Evolutionary conservation across 805 yeast species (phyloP).

Genomic region (Zygotorulaspora florentina): DNA sequence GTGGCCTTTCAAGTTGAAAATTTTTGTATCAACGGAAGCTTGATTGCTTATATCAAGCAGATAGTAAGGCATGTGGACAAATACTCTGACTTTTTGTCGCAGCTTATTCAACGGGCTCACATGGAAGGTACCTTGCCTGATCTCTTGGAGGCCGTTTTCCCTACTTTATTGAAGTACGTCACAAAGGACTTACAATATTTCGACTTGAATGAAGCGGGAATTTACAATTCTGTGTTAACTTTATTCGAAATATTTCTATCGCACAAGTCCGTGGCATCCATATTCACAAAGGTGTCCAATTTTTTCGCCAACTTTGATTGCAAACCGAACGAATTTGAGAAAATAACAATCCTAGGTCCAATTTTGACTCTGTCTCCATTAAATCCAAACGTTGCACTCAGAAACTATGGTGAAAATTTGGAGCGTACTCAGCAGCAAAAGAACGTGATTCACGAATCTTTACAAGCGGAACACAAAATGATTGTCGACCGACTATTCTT

Average conservation of each 20-base stretch:
- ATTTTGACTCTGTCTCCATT: slow-evolving; percentile 73
- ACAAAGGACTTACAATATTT: slow-evolving; percentile 22
- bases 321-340: slow-evolving; percentile 53
- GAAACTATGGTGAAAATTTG: slow-evolving; percentile 40
- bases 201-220: slow-evolving; percentile 45
- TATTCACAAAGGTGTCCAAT: slow-evolving; percentile 52
- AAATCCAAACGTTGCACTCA: slow-evolving; percentile 45
- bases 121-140: slow-evolving; percentile 66
- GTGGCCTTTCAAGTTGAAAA: slow-evolving; percentile 69
- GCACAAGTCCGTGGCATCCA: slow-evolving; percentile 57
- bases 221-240: slow-evolving; percentile 50
- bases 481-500: slow-evolving; percentile 60
- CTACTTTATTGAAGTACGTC: slow-evolving; percentile 27
- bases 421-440: slow-evolving; percentile 42
- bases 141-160: slow-evolving; percentile 48
- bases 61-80: slow-evolving; percentile 29
- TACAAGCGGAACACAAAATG: slow-evolving; percentile 60
- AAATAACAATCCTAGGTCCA: slow-evolving; percentile 69
- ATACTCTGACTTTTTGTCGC: slow-evolving; percentile 48
- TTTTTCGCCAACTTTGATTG: slow-evolving; percentile 46
- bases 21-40: slow-evolving; percentile 28
- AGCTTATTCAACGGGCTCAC: slow-evolving; percentile 52
- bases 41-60: slow-evolving; percentile 24
- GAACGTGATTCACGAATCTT: slow-evolving; percentile 49
- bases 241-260: slow-evolving; percentile 54